phyloP scores from a whole-genome alignment of 139 green algal species.

The Gonium pectorale region DNA sequence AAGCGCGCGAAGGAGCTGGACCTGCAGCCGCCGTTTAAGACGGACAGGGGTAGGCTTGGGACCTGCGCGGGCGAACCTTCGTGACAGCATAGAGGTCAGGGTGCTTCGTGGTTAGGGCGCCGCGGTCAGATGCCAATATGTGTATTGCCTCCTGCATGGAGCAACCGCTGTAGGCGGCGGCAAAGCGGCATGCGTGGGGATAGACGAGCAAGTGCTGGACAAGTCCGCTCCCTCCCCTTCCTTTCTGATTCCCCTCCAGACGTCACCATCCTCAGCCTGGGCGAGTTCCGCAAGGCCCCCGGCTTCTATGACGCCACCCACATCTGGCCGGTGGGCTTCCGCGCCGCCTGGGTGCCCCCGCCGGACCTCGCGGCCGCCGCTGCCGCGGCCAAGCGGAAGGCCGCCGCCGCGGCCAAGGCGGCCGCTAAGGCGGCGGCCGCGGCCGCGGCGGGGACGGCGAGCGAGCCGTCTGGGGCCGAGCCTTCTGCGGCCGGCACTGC shows the following conservation, averaged over 20 bases:
- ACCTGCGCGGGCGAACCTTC: no score
- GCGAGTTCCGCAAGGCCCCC: neutral
- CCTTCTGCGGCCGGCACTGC: neutral
- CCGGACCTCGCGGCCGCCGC: neutral
- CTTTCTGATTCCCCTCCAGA: neutral
- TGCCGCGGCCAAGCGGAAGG: neutral
- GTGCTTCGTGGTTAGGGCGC: no score
- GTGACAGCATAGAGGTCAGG: no score
- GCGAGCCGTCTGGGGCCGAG: neutral
- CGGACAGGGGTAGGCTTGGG: slow-evolving; percentile 23
- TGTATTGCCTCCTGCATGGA: no score
- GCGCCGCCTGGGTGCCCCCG: slow-evolving; percentile 4
- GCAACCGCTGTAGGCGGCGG: no score
- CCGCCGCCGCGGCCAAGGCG: neutral
- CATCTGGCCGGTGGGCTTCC: slow-evolving; percentile 32
- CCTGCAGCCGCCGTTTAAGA: slow-evolving; percentile 16
- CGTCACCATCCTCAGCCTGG: neutral
- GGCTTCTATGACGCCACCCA: neutral
- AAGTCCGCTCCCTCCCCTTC: no score
- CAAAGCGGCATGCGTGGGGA: no score
- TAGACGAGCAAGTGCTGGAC: no score
- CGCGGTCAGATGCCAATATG: no score
- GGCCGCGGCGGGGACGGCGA: neutral
- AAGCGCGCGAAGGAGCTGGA: neutral
- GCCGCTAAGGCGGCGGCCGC: neutral